A percentile compares a stretch with the other conserved stretches of the same genome.
Evolutionary conservation across 2,329 filamentous ascomycete genomes (phyloP).

Genomic region (Pleurostoma richardsiae): DNA sequence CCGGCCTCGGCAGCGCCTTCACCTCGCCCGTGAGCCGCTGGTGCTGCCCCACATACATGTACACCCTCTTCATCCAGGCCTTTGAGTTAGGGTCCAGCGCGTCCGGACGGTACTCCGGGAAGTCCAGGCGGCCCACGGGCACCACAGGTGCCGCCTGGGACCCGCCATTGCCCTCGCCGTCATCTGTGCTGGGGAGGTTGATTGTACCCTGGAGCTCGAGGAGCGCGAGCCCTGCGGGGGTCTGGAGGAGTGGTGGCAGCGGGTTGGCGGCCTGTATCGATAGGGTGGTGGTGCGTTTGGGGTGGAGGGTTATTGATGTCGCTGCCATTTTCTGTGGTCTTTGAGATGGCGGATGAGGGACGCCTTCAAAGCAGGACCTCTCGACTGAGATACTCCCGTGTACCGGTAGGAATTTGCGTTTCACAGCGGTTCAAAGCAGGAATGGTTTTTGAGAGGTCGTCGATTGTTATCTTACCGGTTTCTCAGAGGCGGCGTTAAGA

Average conservation of each 20-base stretch:
- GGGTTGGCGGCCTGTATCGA: slow-evolving; percentile 34
- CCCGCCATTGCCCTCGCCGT: slow-evolving; percentile 15
- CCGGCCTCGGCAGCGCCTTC: slow-evolving; percentile 73
- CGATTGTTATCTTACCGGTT: no score
- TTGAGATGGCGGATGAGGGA: no score
- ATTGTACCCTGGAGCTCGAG: slow-evolving; percentile 91
- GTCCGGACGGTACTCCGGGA: slow-evolving; percentile 56
- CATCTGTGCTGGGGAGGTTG: slow-evolving; percentile 56
- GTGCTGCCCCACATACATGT: slow-evolving; percentile 83
- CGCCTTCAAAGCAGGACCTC: no score
- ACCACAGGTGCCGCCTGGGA: slow-evolving; percentile 13
- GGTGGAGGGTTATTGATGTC: slow-evolving; percentile 33
- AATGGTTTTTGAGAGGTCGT: no score
- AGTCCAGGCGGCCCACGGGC: slow-evolving; percentile 34
- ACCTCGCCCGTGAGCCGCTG: slow-evolving; percentile 87
- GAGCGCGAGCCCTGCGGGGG: slow-evolving; percentile 82
- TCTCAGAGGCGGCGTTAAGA: no score
- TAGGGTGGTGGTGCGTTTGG: slow-evolving; percentile 4
- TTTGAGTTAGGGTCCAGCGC: slow-evolving; percentile 44
- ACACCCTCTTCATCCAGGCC: slow-evolving; percentile 85
- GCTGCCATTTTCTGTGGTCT: not conserved
- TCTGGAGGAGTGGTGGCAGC: slow-evolving; percentile 79
- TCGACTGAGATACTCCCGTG: no score
- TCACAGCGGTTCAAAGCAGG: no score
- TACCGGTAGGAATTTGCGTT: no score